Evolutionary conservation across 306 rosid species (phyloP).

Genomic region (Canavalia gladiata): DNA sequence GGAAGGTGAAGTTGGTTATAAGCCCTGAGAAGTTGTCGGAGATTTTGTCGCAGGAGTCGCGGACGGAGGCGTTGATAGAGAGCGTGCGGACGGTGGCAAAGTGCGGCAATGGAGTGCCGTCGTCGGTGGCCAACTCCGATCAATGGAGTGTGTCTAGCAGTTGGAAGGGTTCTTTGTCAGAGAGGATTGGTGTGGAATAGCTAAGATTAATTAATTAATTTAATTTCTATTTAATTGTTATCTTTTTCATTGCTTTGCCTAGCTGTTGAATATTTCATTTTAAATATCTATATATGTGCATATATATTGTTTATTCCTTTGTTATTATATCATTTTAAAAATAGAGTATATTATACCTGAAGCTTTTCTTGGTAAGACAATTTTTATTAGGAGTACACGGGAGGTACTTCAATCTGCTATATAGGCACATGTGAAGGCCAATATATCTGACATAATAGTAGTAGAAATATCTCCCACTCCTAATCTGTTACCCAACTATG

Average conservation of each 20-base stretch:
- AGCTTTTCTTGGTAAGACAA: too few species aligned
- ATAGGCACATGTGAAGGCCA: too few species aligned
- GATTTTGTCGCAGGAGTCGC: slow-evolving; percentile 71
- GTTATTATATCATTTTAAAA: not conserved
- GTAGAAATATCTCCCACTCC: too few species aligned
- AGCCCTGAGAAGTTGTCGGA: slow-evolving; percentile 78
- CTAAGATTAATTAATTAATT: slow-evolving; percentile 3
- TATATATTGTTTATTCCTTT: slow-evolving; percentile 5
- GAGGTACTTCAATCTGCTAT: too few species aligned
- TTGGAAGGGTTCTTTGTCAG: slow-evolving; percentile 54
- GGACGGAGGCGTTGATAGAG: slow-evolving; percentile 78
- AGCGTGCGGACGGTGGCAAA: slow-evolving; percentile 85
- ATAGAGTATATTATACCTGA: not conserved
- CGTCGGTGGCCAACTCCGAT: slow-evolving; percentile 60
- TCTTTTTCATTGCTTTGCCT: not conserved
- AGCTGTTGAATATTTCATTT: slow-evolving; percentile 7
- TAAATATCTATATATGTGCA: not conserved
- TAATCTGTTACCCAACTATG: too few species aligned
- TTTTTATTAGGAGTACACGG: too few species aligned
- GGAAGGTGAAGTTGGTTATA: slow-evolving; percentile 91
- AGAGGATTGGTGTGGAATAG: slow-evolving; percentile 30
- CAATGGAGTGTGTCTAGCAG: slow-evolving; percentile 72
- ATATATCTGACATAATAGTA: too few species aligned
- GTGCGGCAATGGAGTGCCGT: slow-evolving; percentile 65
- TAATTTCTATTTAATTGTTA: not conserved